Evolutionary conservation across 768 basidiomycete genomes (phyloP).

Genomic region (Lentinula guzmanii): DNA sequence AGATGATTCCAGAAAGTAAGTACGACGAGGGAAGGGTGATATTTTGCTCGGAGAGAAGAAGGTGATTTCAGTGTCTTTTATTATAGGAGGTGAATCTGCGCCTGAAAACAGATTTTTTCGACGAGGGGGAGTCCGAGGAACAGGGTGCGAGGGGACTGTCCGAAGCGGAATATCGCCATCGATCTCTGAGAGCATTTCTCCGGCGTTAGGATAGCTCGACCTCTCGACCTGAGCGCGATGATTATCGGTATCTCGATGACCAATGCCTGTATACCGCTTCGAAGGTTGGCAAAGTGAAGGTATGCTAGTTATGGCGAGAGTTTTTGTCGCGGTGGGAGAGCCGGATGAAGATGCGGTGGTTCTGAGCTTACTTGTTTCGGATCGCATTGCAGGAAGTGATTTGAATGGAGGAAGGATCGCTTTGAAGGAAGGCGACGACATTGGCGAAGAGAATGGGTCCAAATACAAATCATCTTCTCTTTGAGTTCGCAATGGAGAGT

Average conservation of each 20-base stretch:
- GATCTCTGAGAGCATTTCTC: background rate
- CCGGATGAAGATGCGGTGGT: background rate
- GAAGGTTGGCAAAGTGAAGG: background rate
- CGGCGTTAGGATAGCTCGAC: background rate
- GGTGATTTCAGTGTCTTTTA: background rate
- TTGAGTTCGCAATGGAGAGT: background rate
- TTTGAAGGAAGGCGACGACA: background rate
- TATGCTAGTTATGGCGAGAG: background rate
- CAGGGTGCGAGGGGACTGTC: background rate
- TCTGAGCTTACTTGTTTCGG: background rate
- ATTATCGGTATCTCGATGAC: background rate
- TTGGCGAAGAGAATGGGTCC: background rate
- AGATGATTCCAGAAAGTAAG: constrained; percentile 1
- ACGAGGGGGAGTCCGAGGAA: background rate
- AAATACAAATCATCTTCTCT: background rate
- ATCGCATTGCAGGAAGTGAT: background rate
- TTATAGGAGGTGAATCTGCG: background rate
- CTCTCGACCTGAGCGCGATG: background rate
- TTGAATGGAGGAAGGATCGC: background rate
- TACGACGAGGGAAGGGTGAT: constrained; percentile 1
- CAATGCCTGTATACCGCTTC: background rate
- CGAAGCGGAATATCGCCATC: background rate
- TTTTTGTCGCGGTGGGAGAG: background rate
- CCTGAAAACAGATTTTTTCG: background rate
- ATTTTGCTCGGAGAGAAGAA: constrained; percentile 1